Base-by-base conservation (phyloP, 73 alveolate genomes). In the Blepharisma stoltei region DNA sequence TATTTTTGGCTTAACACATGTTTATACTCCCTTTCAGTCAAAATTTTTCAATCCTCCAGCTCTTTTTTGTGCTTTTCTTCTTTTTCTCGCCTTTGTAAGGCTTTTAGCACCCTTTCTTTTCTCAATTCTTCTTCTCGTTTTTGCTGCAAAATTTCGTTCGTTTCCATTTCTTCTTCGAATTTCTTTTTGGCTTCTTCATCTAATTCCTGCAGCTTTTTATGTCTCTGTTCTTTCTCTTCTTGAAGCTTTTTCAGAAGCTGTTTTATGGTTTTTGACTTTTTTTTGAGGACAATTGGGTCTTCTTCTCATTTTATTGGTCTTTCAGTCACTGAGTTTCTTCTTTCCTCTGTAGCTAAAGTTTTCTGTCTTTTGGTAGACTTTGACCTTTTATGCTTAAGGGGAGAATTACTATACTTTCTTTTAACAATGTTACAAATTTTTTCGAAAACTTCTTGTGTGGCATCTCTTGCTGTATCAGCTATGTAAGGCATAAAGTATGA, bases 181-280 rank as follows among this genome's bases (percentile, higher is more conserved):
- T 20, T n/a, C 45, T 60, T 60, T 18, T 25, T 60, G 11, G 14
- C 73, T 60, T 60, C 73, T 60, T 60, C 73, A 8, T 60, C 73
- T 60, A n/a, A 9, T 60, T 60, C 73, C 5, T 25, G 37, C 45
- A 14, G 73, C 73, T 38, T 14, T 8, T 25, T 8, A 8, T 60
- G 46, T 60, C 73, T 14, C 23, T 60, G 46, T 60, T 60, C 23
- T 25, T 60, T n/a, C 18, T 60, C 73, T 25, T 60, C 23, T 60
- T 60, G 14, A n/a, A 60, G 37, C 23, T 60, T 60, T 60, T 60
- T 60, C 18, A 60, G n/a, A 25, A 60, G 23, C 2, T 60, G 46
- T 60, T 25, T 60, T 20, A 38, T 18, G 14, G 14, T 38, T 60
- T 60, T 38, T 60, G 14, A n/a, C 46, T 38, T 60, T 60, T 60